These are phyloP conservation scores for Spergularia azorica DNA, from an alignment of 179 eudicot genomes.

Conservation along the genomic window DNA sequence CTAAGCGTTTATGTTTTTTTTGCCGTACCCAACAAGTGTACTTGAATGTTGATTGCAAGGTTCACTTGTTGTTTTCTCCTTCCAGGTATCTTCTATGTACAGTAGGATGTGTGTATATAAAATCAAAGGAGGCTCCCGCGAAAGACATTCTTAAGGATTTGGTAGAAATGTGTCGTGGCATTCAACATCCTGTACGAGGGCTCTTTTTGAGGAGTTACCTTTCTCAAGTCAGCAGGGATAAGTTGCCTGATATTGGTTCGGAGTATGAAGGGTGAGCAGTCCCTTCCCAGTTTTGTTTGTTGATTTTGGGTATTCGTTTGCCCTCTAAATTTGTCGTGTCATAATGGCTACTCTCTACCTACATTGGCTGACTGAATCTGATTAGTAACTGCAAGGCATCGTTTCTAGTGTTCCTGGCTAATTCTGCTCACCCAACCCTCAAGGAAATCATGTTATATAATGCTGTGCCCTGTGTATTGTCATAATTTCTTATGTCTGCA, in stretches of 20 bases:
- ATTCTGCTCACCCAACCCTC: not conserved
- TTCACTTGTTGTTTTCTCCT: slow-evolving; percentile 13
- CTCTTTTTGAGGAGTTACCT: slow-evolving; percentile 95
- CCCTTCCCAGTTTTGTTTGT: not conserved
- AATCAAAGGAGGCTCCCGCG: slow-evolving; percentile 96
- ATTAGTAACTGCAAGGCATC: not conserved
- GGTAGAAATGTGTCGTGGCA: slow-evolving; percentile 98
- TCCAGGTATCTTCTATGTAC: slow-evolving; percentile 93
- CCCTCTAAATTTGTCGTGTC: not conserved
- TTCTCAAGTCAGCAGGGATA: slow-evolving; percentile 90
- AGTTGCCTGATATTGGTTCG: slow-evolving; percentile 91
- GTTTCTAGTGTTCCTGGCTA: not conserved
- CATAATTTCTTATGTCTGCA: not conserved
- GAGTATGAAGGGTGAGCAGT: slow-evolving; percentile 87
- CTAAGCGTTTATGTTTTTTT: not conserved
- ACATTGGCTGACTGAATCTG: not conserved
- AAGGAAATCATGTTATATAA: not conserved
- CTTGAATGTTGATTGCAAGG: not conserved
- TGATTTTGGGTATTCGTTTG: not conserved
- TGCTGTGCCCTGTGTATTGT: not conserved
- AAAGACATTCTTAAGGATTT: slow-evolving; percentile 94
- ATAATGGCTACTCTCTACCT: not conserved
- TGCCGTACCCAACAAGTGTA: not conserved
- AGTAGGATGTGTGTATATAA: slow-evolving; percentile 93
- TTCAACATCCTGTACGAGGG: slow-evolving; percentile 96